Base-by-base conservation (phyloP, 2,329 filamentous ascomycete species). In the Epichloe festucae region DNA sequence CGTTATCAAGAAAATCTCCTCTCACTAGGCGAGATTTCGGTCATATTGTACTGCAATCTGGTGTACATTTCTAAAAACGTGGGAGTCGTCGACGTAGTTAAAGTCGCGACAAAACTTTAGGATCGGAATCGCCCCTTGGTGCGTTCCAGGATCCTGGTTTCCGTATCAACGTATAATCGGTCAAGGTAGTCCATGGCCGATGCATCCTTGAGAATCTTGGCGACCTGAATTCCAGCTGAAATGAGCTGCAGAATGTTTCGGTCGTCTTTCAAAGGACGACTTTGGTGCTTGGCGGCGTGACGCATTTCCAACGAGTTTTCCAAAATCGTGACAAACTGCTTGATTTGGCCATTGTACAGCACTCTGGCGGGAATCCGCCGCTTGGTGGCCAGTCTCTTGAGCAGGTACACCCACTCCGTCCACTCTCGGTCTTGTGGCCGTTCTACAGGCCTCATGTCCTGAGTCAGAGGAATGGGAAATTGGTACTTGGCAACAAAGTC, bases 401-500 rank as follows among this genome's bases (percentile, higher is more conserved):
- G 74, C 53, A 94, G 77, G 66, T 90, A 89, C 52, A 91, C 88
- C 88, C 88, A 94, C 70, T 94, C 88, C 45, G 87, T 91, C 88
- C 88, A 94, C 67, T 93, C 88, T 55, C 87, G 78, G 68, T 90
- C 87, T 61, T 83, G 81, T 35, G 87, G 81, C 45, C 82, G 73
- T 64, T 85, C 82, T 50, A 90, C 76, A 2, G 84, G 84, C 58
- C 87, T 79, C 78, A 89, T 89, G 65, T 91, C 86, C 66, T 85
- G 79, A 52, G 88, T 87, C 60, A 93, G 70, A 11, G 88, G 88
- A 59, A 94, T 89, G 12, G 88, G 88, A 64, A 94, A 94, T 68
- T 91, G 87, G 66, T 93, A 93, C 68, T 89, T 89, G 60, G 88
- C 88, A 61, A 94, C 84, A 68, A 94, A 94, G 69, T 94, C 87